Conservation (phyloP, 1,284 basidiomycete species). For the Sporisorium iseilematis-ciliati region DNA sequence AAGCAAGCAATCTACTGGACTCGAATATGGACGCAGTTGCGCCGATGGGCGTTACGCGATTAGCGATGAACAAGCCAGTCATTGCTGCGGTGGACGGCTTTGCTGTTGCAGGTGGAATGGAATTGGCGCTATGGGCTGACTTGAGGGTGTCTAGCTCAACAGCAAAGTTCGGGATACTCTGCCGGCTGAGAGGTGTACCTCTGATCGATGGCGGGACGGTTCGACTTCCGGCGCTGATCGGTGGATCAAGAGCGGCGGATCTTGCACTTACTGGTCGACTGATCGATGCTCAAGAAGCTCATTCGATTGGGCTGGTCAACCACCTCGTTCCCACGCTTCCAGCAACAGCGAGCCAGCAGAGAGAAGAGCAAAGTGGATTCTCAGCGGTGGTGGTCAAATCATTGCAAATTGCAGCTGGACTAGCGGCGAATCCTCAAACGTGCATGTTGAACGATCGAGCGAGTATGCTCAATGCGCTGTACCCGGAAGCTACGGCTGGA, state of each 20-base stretch:
- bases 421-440: constrained; percentile 36
- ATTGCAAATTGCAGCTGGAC: constrained; percentile 20
- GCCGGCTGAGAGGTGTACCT: constrained; percentile 41
- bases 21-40: constrained; percentile 41
- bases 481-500: constrained; percentile 1
- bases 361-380: constrained; percentile 6
- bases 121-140: constrained; percentile 46
- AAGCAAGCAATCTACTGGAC: constrained; percentile 28
- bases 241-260: constrained; percentile 34
- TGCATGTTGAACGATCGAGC: constrained; percentile 50
- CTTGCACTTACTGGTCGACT: constrained; percentile 36
- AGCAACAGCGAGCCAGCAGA: background rate
- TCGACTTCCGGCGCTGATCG: constrained; percentile 36
- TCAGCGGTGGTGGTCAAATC: constrained; percentile 29
- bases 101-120: constrained; percentile 46
- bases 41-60: constrained; percentile 44
- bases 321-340: constrained; percentile 14
- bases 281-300: constrained; percentile 28
- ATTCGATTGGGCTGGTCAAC: constrained; percentile 39
- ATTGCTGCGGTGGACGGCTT: constrained; percentile 43
- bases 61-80: constrained; percentile 49
- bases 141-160: constrained; percentile 25
- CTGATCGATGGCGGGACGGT: constrained; percentile 49
- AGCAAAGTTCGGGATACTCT: constrained; percentile 36
- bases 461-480: constrained; percentile 36